A percentile compares a stretch with the other conserved stretches of the same genome.
These are phyloP conservation scores for Zymoseptoria brevis DNA, from an alignment of 2,329 filamentous ascomycete genomes.

Conservation along the genomic window DNA sequence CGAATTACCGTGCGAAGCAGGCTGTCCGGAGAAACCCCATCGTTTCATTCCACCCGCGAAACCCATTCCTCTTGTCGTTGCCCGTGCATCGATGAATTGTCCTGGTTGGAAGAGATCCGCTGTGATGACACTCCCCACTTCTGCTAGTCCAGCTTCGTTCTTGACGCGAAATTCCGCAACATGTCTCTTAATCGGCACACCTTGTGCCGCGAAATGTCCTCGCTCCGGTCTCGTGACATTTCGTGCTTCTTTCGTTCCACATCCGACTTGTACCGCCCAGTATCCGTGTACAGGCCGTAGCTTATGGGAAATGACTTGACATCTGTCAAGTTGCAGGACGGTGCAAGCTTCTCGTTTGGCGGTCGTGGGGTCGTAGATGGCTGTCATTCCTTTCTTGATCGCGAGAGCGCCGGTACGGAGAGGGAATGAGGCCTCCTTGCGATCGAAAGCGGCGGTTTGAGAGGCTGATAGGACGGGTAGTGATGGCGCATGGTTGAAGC, in stretches of 20 bases:
- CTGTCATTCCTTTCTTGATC: constrained; percentile 93
- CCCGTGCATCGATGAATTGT: constrained; percentile 80
- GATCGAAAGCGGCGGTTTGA: constrained; percentile 51
- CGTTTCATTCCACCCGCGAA: constrained; percentile 98
- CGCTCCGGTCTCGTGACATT: constrained; percentile 78
- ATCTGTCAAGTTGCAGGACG: constrained; percentile 84
- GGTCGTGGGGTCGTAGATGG: constrained; percentile 68
- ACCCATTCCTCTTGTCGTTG: constrained; percentile 75
- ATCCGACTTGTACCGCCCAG: constrained; percentile 84
- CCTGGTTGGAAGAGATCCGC: constrained; percentile 90
- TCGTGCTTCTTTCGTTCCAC: constrained; percentile 61
- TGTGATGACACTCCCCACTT: constrained; percentile 65
- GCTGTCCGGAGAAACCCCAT: constrained; percentile 82
- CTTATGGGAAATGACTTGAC: constrained; percentile 84
- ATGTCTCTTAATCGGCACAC: constrained; percentile 74
- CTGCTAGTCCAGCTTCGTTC: constrained; percentile 61
- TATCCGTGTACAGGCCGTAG: constrained; percentile 76
- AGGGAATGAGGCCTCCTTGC: constrained; percentile 51
- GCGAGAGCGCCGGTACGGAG: constrained; percentile 74
- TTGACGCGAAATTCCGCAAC: constrained; percentile 83
- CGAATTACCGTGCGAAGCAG: constrained; percentile 89
- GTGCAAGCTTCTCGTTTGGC: constrained; percentile 78
- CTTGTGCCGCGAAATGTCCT: constrained; percentile 78
- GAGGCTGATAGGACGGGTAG: constrained; percentile 48
- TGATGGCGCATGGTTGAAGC: constrained; percentile 46